Evolutionary conservation across 2,329 filamentous ascomycete species (phyloP), one percentile per base, ranked within the genome.

Genomic region (Diaporthe ampelina): DNA sequence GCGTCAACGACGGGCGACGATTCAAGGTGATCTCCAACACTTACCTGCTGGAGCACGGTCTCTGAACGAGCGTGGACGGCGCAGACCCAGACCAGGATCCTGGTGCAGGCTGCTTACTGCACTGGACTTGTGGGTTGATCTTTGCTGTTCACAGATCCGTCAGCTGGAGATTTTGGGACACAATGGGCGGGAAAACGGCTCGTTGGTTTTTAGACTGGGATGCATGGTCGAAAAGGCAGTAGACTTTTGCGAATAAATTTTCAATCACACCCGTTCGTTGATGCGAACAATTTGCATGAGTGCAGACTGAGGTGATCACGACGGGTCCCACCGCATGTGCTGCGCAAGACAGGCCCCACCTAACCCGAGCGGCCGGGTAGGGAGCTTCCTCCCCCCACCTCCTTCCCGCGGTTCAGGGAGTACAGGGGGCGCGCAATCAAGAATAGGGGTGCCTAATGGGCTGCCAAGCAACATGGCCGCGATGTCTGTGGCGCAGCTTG

Each of bases 21-120:
- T 81, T 81, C 76, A 81, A 81, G 77, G 78, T 79, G 0, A 70
- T 79, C 11, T 78, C 78, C 7, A 70, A 52, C n/a, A 48, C 73
- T 4, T 80, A 78, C 72, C 74, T 80, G 21, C 11, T 77, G n/a
- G 70, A 76, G 61, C 65, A 75, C 11, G 67, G 70, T 24, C n/a
- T 73, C 4, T 76, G 54, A 76, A 0, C 6, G 13, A 4, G 6
- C 7, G 21, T 5, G 24, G 37, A 19, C 11, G 19, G 17, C 32
- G 40, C 45, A 11, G 29, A 32, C 29, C 29, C 29, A 32, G 29
- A 32, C 29, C 29, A 32, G 29, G 29, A 32, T 7, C 29, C 29
- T 7, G 29, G 29, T 32, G 29, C 29, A 32, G 29, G 29, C 5
- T 32, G 29, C 29, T 29, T 13, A 13, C 26, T 1, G 15, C 6